Evolutionary conservation across 306 rosid species (phyloP).

Genomic region (Ceratonia siliqua): DNA sequence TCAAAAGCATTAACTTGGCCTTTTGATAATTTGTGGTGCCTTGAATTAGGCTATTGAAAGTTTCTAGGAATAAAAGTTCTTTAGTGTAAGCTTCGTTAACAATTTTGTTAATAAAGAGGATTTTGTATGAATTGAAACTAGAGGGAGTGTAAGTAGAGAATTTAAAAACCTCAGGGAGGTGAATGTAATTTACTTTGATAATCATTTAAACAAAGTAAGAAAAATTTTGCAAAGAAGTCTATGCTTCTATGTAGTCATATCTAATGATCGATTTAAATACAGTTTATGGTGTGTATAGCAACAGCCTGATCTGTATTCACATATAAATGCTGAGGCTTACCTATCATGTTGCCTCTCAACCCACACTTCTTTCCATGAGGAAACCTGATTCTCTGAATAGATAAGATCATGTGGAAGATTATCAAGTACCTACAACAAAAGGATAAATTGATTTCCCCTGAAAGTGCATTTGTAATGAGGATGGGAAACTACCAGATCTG

Average conservation of each 20-base stretch:
- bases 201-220: constrained; percentile 4
- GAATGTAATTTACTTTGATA: background rate
- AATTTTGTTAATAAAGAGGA: too few relatives aligned
- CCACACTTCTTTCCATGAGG: constrained; percentile 97
- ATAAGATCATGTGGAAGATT: constrained; percentile 97
- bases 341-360: constrained; percentile 64
- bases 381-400: constrained; percentile 77
- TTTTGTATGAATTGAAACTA: too few relatives aligned
- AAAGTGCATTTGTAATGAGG: background rate
- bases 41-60: too few relatives aligned
- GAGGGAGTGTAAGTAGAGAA: too few relatives aligned
- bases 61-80: too few relatives aligned
- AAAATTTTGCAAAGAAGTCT: background rate
- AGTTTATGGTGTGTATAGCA: constrained; percentile 5
- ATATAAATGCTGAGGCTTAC: constrained; percentile 44
- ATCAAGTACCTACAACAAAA: constrained; percentile 79
- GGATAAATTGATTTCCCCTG: constrained; percentile 1
- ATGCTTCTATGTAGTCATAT: background rate
- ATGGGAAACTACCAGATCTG: constrained; percentile 21
- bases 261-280: constrained; percentile 1
- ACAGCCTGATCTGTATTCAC: constrained; percentile 8
- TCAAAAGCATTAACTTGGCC: too few relatives aligned
- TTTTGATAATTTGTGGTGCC: too few relatives aligned
- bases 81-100: too few relatives aligned
- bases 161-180: too few relatives aligned